Evolutionary conservation across 805 yeast genomes (phyloP), one percentile per base, ranked within the genome.

Genomic region (Brettanomyces sp.): DNA sequence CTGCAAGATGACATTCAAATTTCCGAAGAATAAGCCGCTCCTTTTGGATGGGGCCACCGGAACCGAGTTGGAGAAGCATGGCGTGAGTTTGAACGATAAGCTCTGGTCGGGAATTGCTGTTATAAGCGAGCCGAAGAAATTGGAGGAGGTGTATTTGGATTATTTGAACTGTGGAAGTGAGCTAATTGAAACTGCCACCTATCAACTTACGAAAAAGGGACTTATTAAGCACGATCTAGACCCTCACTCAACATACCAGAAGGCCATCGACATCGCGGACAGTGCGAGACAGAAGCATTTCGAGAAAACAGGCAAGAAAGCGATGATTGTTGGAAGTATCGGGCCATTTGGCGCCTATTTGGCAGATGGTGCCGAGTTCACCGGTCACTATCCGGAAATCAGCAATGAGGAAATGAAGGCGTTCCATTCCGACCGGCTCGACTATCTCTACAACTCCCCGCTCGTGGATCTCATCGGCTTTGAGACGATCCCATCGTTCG

Each of bases 271-370:
- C 7, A 50, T 61, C 35, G 57, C 62, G 22, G 39, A 42, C 13
- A 36, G 38, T 18, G 64, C 65, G 3, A 47, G 48, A 28, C 33
- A 49, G 48, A 32, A 52, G 18, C 44, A 47, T 43, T 30, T 56
- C 4, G 40, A 49, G 30, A 42, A 45, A n/a, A 41, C 51, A 6
- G 52, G 49, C 3, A 46, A 41, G 11, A 9, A 39, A 12, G 40
- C 55, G 7, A 55, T 53, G 38, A 68, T 80, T 4, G 77, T 76
- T 1, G 95, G 85, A 0, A 76, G 85, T 6, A 62, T 85, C 35
- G 95, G 95, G 0, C 87, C 95, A 0, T 86, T 77, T 58, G 95
- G 90, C 1, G 85, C 90, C 0, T 78, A 64, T 52, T 56, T 82
- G 35, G 77, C 82, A 28, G 70, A 77, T 50, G 88, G 89, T 0